A percentile compares a stretch with the other conserved stretches of the same genome.
phyloP scores from a whole-genome alignment of 1,284 basidiomycete genomes.

The Neolentinus lepideus region DNA sequence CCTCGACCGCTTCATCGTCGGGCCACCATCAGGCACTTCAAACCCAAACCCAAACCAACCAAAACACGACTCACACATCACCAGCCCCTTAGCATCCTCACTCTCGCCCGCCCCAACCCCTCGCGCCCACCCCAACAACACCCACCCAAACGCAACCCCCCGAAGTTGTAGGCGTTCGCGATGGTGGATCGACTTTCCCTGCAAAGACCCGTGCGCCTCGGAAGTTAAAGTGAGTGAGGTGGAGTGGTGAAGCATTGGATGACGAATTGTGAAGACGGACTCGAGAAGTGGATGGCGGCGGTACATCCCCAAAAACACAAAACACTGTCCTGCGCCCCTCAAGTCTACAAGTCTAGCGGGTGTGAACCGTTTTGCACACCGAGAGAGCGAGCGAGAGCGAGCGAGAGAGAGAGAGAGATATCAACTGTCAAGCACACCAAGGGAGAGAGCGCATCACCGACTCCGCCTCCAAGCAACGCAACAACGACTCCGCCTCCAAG shows the following conservation, averaged over 20 bases:
- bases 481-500: slow-evolving; percentile 61
- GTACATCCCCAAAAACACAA: too few species aligned
- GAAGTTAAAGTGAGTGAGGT: background rate
- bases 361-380: too few species aligned
- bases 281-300: slow-evolving; percentile 39
- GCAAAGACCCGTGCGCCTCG: slow-evolving; percentile 45
- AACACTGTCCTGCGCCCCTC: slow-evolving; percentile 1
- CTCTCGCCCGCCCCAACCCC: slow-evolving; percentile 43
- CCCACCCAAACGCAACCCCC: slow-evolving; percentile 49
- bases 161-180: slow-evolving; percentile 58
- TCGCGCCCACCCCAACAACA: slow-evolving; percentile 58
- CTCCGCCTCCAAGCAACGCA: slow-evolving; percentile 42
- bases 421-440: background rate
- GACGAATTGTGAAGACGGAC: slow-evolving; percentile 58
- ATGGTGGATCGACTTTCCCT: slow-evolving; percentile 53
- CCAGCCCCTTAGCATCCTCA: slow-evolving; percentile 58
- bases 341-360: too few species aligned
- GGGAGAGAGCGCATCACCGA: slow-evolving; percentile 27
- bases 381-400: too few species aligned
- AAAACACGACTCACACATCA: slow-evolving; percentile 53
- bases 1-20: slow-evolving; percentile 52
- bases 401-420: too few species aligned
- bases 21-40: slow-evolving; percentile 24
- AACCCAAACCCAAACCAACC: background rate
- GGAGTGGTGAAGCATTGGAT: slow-evolving; percentile 61